Evolutionary conservation across 2,329 filamentous ascomycete species (phyloP).

Genomic region (Akanthomyces uredinophilus): DNA sequence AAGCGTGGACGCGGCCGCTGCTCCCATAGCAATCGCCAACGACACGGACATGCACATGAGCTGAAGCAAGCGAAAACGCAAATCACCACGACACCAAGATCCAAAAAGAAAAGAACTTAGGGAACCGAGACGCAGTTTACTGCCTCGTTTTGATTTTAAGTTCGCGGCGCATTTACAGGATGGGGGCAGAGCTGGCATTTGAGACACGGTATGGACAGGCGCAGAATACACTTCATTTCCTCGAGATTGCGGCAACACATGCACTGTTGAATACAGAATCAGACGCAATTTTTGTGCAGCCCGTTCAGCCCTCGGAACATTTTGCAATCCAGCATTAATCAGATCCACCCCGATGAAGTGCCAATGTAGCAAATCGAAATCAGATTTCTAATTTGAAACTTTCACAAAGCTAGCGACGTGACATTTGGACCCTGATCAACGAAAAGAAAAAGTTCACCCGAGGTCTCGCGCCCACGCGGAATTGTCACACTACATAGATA

Average conservation of each 20-base stretch:
- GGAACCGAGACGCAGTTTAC: neutral
- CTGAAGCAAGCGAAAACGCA: conserved; percentile 4
- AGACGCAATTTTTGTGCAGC: neutral
- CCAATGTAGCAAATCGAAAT: too few relatives aligned
- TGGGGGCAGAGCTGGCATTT: neutral
- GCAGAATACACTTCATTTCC: neutral
- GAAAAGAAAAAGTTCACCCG: too few relatives aligned
- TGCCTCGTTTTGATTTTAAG: conserved; percentile 2
- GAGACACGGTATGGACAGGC: conserved; percentile 3
- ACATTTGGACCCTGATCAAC: too few relatives aligned
- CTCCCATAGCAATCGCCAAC: conserved; percentile 20
- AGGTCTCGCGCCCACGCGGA: too few relatives aligned
- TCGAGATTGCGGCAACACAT: neutral
- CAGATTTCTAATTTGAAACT: too few relatives aligned
- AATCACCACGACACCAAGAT: neutral
- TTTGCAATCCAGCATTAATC: too few relatives aligned
- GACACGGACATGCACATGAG: conserved; percentile 27
- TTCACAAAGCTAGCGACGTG: too few relatives aligned
- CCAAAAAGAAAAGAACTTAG: neutral
- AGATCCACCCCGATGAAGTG: too few relatives aligned
- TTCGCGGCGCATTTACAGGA: conserved; percentile 2
- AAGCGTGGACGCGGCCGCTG: conserved; percentile 40
- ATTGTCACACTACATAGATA: too few relatives aligned
- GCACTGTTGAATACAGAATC: neutral
- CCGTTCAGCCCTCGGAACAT: too few relatives aligned